A percentile compares a stretch with the other conserved stretches of the same genome.
Conservation (phyloP, 2,329 filamentous ascomycete genomes). For the Aspergillus sp. region DNA sequence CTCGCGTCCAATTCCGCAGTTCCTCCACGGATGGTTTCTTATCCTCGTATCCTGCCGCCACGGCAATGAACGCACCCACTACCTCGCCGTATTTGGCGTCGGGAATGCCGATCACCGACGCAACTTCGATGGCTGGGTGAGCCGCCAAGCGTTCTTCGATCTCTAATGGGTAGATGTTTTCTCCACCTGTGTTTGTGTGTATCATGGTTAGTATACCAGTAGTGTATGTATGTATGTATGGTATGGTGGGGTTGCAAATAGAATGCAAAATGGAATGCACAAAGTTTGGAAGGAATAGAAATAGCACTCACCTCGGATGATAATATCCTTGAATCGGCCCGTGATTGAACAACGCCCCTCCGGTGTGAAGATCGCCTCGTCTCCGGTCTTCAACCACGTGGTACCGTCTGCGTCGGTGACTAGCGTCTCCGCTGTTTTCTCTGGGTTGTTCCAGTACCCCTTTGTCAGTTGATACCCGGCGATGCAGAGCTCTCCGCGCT, state of each 20-base stretch:
- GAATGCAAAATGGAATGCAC: background rate
- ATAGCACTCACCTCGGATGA: slow-evolving; percentile 61
- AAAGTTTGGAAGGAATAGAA: background rate
- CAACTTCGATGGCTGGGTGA: slow-evolving; percentile 64
- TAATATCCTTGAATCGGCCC: slow-evolving; percentile 76
- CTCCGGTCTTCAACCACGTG: slow-evolving; percentile 68
- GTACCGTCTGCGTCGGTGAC: slow-evolving; percentile 61
- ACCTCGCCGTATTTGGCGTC: slow-evolving; percentile 74
- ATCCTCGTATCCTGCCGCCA: slow-evolving; percentile 29
- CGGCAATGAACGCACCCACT: slow-evolving; percentile 63
- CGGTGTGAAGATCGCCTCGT: slow-evolving; percentile 55
- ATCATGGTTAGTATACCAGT: background rate
- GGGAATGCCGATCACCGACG: slow-evolving; percentile 69
- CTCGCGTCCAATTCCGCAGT: slow-evolving; percentile 64
- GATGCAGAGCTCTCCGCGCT: slow-evolving; percentile 73
- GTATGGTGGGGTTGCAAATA: background rate
- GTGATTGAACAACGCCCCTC: slow-evolving; percentile 72
- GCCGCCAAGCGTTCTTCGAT: slow-evolving; percentile 72
- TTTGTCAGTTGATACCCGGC: slow-evolving; percentile 71
- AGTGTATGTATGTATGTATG: slow-evolving; percentile 6
- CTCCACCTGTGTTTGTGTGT: slow-evolving; percentile 54
- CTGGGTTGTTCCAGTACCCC: slow-evolving; percentile 66
- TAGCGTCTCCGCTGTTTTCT: slow-evolving; percentile 73
- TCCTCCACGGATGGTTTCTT: slow-evolving; percentile 54
- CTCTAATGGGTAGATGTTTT: slow-evolving; percentile 74